Evolutionary conservation across 306 rosid species (phyloP).

Genomic region (Biancaea sappan): DNA sequence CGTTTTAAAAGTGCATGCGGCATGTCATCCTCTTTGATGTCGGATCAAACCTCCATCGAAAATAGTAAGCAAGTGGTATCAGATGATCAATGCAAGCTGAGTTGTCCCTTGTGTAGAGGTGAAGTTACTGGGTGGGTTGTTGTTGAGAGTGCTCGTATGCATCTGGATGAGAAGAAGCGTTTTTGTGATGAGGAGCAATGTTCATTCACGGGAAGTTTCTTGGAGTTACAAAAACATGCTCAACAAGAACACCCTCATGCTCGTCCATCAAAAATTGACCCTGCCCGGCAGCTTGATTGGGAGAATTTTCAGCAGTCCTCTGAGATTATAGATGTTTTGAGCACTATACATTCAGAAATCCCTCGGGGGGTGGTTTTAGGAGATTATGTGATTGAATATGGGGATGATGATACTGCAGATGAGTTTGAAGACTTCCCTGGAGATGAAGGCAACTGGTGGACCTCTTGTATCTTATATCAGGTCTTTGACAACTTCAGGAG

Average conservation of each 20-base stretch:
- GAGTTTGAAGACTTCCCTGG: conserved; percentile 91
- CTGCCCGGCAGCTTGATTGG: conserved; percentile 95
- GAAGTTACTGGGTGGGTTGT: conserved; percentile 86
- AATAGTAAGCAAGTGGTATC: conserved; percentile 46
- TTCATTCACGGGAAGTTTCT: conserved; percentile 70
- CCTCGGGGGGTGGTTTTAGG: conserved; percentile 92
- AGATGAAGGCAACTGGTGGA: conserved; percentile 95
- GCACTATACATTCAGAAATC: conserved; percentile 93
- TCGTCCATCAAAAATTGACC: conserved; percentile 88
- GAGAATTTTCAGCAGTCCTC: conserved; percentile 97
- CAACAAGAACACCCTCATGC: conserved; percentile 85
- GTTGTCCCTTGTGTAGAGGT: conserved; percentile 94
- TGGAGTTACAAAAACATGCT: conserved; percentile 81
- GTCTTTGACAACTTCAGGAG: conserved; percentile 85
- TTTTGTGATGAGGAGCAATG: conserved; percentile 79
- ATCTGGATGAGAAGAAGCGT: conserved; percentile 85
- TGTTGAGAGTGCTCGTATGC: conserved; percentile 64
- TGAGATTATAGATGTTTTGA: conserved; percentile 92
- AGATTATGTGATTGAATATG: conserved; percentile 95
- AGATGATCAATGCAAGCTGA: conserved; percentile 54
- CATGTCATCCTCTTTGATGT: conserved; percentile 47
- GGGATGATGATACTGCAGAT: conserved; percentile 76
- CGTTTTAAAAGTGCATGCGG: conserved; percentile 81
- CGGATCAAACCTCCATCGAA: conserved; percentile 42
- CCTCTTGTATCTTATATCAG: conserved; percentile 90